These are phyloP conservation scores for Malassezia arunalokei DNA, from an alignment of 1,284 basidiomycete species.

Conservation along the genomic window DNA sequence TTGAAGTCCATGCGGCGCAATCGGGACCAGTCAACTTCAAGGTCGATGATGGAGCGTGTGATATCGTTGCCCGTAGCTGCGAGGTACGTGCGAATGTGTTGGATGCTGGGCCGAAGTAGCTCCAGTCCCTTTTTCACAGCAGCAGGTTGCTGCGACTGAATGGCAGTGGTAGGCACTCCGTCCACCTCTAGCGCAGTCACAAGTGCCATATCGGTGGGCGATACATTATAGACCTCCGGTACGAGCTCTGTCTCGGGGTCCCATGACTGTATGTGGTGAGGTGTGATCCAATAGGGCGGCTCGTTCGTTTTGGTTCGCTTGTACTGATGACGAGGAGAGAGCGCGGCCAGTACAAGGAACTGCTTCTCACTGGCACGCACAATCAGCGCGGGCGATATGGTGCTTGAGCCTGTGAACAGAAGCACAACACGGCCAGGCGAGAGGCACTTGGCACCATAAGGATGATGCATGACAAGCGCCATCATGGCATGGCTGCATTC, in stretches of 20 bases:
- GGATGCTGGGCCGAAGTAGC: constrained; percentile 6
- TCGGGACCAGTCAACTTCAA: constrained; percentile 61
- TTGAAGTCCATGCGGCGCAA: constrained; percentile 82
- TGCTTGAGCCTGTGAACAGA: constrained; percentile 69
- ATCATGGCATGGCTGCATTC: constrained; percentile 59
- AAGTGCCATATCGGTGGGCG: constrained; percentile 63
- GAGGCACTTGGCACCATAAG: constrained; percentile 61
- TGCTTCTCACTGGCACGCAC: constrained; percentile 57
- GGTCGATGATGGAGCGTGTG: background rate
- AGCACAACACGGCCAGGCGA: constrained; percentile 67
- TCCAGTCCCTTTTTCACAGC: constrained; percentile 49
- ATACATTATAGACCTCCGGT: constrained; percentile 56
- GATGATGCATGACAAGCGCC: constrained; percentile 56
- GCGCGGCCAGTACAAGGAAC: constrained; percentile 67
- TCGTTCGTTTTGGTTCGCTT: background rate
- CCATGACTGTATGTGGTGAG: background rate
- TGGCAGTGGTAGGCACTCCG: constrained; percentile 47
- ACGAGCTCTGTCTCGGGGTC: background rate
- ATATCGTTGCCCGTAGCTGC: background rate
- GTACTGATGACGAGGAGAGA: constrained; percentile 30
- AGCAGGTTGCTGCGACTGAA: constrained; percentile 53
- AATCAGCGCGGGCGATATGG: constrained; percentile 61
- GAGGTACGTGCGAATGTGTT: constrained; percentile 7
- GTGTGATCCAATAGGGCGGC: constrained; percentile 5
- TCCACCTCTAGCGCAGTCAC: constrained; percentile 51